Evolutionary conservation across 768 basidiomycete genomes (phyloP).

Genomic region (Lentinula boryana): DNA sequence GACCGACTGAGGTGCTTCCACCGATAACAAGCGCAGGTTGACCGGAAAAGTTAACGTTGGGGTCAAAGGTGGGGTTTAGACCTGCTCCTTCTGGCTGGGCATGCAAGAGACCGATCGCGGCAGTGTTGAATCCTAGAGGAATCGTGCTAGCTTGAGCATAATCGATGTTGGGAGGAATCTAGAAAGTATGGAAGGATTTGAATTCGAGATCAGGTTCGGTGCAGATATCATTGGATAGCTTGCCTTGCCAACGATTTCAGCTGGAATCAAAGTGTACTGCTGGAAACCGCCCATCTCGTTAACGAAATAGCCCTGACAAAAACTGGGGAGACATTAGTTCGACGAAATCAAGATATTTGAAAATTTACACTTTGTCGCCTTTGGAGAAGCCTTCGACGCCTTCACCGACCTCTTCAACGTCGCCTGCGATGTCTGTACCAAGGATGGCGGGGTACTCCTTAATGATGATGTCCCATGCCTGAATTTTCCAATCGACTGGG

Average conservation of each 20-base stretch:
- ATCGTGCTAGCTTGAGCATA: constrained; percentile 45
- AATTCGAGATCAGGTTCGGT: constrained; percentile 8
- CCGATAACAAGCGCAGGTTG: constrained; percentile 43
- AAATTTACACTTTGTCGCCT: constrained; percentile 49
- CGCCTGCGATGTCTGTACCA: constrained; percentile 47
- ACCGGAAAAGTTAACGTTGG: constrained; percentile 33
- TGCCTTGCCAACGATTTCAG: constrained; percentile 35
- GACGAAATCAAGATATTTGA: background rate
- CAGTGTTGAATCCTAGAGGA: constrained; percentile 40
- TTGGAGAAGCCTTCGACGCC: constrained; percentile 41
- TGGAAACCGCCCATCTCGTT: constrained; percentile 29
- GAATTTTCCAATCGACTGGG: constrained; percentile 17
- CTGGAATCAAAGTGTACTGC: constrained; percentile 34
- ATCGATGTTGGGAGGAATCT: constrained; percentile 41
- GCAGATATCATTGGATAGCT: background rate
- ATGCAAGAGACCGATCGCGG: constrained; percentile 43
- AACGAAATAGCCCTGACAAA: too few relatives aligned
- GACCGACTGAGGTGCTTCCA: constrained; percentile 43
- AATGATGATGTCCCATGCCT: constrained; percentile 24
- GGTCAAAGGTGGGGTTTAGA: constrained; percentile 32
- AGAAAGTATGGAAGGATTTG: constrained; percentile 1
- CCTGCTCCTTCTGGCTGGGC: constrained; percentile 30
- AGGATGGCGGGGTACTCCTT: constrained; percentile 38
- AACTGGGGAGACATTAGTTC: too few relatives aligned
- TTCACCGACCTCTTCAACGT: constrained; percentile 44